Percentiles rank a stretch among this genome's conserved stretches.
Evolutionary conservation across 1,139 yeast genomes (phyloP).

Genomic region (Ogataea hybrid): DNA sequence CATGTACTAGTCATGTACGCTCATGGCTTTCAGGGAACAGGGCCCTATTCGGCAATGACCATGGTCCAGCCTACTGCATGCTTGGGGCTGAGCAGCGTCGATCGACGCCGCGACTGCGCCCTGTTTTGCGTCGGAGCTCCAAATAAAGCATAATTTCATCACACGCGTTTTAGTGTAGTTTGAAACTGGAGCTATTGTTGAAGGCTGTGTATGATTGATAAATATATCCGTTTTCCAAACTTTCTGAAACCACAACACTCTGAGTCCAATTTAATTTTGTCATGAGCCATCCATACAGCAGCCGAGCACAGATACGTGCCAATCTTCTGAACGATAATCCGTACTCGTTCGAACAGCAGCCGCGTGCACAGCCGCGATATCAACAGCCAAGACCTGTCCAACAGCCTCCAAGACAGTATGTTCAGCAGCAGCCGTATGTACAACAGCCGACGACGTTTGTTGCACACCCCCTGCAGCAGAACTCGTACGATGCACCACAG

Average conservation of each 20-base stretch:
- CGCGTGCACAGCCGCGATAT: no score
- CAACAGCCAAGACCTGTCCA: neutral
- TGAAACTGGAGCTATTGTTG: slow-evolving; percentile 1
- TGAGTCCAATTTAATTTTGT: neutral
- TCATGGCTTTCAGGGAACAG: neutral
- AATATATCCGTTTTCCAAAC: neutral
- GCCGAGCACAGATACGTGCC: slow-evolving; percentile 28
- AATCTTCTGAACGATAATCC: slow-evolving; percentile 23
- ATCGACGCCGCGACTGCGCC: slow-evolving; percentile 2
- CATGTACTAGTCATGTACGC: no score
- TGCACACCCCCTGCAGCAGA: slow-evolving; percentile 8
- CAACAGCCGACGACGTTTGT: neutral
- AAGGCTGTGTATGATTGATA: slow-evolving; percentile 4
- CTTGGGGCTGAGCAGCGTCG: neutral
- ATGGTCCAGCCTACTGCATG: neutral
- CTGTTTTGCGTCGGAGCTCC: slow-evolving; percentile 1
- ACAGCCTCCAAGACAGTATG: slow-evolving; percentile 5
- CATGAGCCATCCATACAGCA: slow-evolving; percentile 19
- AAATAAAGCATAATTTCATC: neutral
- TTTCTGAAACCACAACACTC: neutral
- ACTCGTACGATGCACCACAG: neutral
- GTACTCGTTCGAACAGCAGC: slow-evolving; percentile 4
- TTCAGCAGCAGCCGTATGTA: neutral
- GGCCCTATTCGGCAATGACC: neutral
- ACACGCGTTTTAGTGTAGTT: slow-evolving; percentile 6